Percentiles rank a stretch among this genome's conserved stretches.
phyloP scores from a whole-genome alignment of 179 eudicot genomes.

The Dionaea muscipula region DNA sequence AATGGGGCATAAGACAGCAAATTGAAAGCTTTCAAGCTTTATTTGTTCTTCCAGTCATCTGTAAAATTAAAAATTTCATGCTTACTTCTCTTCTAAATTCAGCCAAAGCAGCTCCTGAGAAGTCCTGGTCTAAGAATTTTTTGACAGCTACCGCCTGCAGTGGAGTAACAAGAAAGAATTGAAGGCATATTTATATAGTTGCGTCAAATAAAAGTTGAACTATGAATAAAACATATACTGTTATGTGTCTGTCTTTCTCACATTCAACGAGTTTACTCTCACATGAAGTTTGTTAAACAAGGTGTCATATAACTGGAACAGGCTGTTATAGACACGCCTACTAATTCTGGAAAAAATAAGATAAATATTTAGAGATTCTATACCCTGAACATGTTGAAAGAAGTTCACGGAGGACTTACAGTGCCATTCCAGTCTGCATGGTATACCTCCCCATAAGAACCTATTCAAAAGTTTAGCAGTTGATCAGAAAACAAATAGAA shows the following conservation, averaged over 20 bases:
- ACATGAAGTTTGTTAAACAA: no score
- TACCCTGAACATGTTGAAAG: not conserved
- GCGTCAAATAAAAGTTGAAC: not conserved
- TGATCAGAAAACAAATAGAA: not conserved
- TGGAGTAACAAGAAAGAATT: conserved; percentile 11
- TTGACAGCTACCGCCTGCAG: conserved; percentile 92
- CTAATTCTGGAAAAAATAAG: not conserved
- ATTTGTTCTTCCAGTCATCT: not conserved
- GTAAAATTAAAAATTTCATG: conserved; percentile 5
- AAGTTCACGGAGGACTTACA: conserved; percentile 32
- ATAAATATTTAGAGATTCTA: not conserved
- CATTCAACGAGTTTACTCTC: no score
- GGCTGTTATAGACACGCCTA: not conserved
- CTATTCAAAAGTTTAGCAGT: conserved; percentile 17
- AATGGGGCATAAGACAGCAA: no score
- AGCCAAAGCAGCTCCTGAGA: conserved; percentile 94
- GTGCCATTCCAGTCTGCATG: conserved; percentile 99
- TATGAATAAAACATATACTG: no score
- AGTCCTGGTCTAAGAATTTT: conserved; percentile 93
- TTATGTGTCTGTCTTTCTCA: no score
- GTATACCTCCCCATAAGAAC: conserved; percentile 98
- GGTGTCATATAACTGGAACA: no score
- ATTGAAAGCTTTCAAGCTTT: not conserved
- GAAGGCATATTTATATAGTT: not conserved
- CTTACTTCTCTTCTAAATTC: conserved; percentile 96